A percentile compares a stretch with the other conserved stretches of the same genome.
These are phyloP conservation scores for Linum trigynum DNA, from an alignment of 345 rosid species.

Conservation along the genomic window DNA sequence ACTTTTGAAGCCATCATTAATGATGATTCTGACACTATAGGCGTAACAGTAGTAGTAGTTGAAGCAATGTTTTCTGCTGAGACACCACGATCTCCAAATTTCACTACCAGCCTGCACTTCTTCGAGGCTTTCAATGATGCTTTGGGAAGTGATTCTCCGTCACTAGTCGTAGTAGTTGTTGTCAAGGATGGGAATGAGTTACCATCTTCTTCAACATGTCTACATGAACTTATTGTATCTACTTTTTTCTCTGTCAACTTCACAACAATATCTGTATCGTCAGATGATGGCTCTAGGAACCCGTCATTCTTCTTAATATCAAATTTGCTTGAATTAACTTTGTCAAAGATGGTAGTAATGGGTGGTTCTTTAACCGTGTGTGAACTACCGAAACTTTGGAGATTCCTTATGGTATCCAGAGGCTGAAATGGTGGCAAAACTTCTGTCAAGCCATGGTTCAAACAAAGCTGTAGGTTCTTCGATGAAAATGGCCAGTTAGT, in stretches of 20 bases:
- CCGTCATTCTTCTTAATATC: conserved; percentile 10
- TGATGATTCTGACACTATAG: conserved; percentile 37
- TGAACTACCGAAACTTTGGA: conserved; percentile 20
- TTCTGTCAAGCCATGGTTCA: conserved; percentile 80
- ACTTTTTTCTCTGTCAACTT: conserved; percentile 29
- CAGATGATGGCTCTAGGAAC: conserved; percentile 21
- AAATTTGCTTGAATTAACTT: too few relatives aligned
- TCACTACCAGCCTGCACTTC: conserved; percentile 71
- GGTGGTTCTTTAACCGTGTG: conserved; percentile 17
- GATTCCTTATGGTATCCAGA: conserved; percentile 30
- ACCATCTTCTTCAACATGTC: conserved; percentile 38
- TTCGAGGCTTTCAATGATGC: conserved; percentile 30
- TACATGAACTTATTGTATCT: conserved; percentile 28
- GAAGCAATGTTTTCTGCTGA: conserved; percentile 62
- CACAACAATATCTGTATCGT: conserved; percentile 17
- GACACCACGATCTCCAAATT: conserved; percentile 54
- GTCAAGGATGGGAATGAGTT: conserved; percentile 29
- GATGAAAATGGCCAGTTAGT: conserved; percentile 86
- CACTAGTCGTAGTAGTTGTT: conserved; percentile 36
- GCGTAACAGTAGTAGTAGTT: conserved; percentile 24
- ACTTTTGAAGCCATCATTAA: conserved; percentile 56
- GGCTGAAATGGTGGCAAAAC: conserved; percentile 80
- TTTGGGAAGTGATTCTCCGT: conserved; percentile 32
- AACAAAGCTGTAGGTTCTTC: conserved; percentile 63
- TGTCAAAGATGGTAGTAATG: too few relatives aligned